phyloP scores from a whole-genome alignment of 2,329 filamentous ascomycete species.

The Beauveria medogensis region DNA sequence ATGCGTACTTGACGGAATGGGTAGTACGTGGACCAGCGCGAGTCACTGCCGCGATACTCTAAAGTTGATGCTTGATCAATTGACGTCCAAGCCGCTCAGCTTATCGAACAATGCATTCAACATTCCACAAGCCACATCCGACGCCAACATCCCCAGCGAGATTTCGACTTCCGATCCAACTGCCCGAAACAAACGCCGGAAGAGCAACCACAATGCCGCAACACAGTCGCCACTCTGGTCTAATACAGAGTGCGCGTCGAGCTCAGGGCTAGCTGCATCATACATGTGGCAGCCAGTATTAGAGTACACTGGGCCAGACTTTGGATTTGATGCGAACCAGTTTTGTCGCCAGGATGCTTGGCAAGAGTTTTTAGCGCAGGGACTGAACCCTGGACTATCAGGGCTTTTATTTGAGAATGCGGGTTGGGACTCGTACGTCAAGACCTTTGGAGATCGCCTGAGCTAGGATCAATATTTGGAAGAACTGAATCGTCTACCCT shows the following conservation, averaged over 20 bases:
- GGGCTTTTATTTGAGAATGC: slow-evolving; percentile 5
- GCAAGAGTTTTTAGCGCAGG: neutral
- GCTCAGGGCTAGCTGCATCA: neutral
- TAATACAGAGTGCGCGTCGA: neutral
- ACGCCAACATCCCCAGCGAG: neutral
- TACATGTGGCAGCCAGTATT: slow-evolving; percentile 8
- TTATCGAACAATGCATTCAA: neutral
- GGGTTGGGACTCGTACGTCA: slow-evolving; percentile 10
- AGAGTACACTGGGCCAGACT: slow-evolving; percentile 11
- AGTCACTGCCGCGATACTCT: neutral
- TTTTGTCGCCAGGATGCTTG: slow-evolving; percentile 1
- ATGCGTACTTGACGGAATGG: neutral
- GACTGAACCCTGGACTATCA: neutral
- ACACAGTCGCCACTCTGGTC: neutral
- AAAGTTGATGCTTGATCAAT: neutral
- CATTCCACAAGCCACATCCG: neutral
- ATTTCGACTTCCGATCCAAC: neutral
- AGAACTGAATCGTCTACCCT: too few species aligned
- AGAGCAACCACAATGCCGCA: neutral
- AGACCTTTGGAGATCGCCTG: slow-evolving; percentile 3
- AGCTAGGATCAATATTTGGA: too few species aligned
- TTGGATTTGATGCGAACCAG: slow-evolving; percentile 7
- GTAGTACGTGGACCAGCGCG: neutral
- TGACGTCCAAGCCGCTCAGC: neutral
- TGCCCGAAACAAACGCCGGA: neutral